Evolutionary conservation across 2,329 filamentous ascomycete genomes (phyloP), one percentile per base, ranked within the genome.

Genomic region (Tolypocladium album): DNA sequence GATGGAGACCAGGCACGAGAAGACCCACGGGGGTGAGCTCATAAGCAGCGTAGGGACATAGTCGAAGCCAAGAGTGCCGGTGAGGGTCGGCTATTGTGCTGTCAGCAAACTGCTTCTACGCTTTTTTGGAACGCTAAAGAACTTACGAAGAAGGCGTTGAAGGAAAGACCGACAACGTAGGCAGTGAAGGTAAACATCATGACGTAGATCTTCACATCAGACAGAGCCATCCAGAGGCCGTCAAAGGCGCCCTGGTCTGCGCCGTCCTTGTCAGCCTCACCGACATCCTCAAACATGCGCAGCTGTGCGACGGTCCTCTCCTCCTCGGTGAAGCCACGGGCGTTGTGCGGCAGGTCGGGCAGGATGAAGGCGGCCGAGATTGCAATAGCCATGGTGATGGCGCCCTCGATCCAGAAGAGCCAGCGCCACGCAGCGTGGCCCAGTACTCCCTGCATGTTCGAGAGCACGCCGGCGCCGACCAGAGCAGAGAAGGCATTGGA

Each of bases 161-260:
- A 84, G 0, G 81, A 81, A 45, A 78, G 69, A 3, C 83, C 83
- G 7, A 85, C 76, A 9, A 86, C 82, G 62, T 86, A 86, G 4
- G 82, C 81, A 3, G 81, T 83, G 60, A 86, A 81, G 1, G 82
- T 83, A 8, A 86, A 59, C 78, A 85, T 85, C 80, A 87, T 82
- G 61, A 87, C 66, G 66, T 85, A 87, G 62, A 86, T 83, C 74
- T 86, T 87, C 63, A 73, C 20, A 62, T 87, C 85, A 69, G 81
- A 83, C 57, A 85, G 67, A 0, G 83, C 82, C 78, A 87, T 82
- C 58, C 80, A 73, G 38, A 85, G 69, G 12, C 84, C 84, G 11
- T 77, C 76, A 62, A 83, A 79, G 2, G 75, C 67, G 3, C 78
- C 78, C 64, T 82, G 76, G n/a, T 78, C 75, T 0, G 74, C 72